phyloP scores from a whole-genome alignment of 148 eudicot species.

The Vaccinium darrowii region DNA sequence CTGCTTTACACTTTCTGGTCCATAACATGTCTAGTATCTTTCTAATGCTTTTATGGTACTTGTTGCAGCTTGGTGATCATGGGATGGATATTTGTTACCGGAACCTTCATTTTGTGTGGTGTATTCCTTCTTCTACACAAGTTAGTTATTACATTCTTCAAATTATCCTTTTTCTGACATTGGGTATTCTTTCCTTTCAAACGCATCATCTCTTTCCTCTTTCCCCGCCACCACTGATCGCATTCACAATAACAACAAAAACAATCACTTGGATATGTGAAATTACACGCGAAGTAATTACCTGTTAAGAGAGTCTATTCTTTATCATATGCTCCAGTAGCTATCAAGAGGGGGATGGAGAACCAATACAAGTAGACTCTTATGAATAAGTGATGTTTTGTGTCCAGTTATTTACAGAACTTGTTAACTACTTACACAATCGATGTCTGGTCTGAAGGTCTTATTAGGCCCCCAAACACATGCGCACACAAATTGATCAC shows the following conservation, averaged over 20 bases:
- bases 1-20: background rate
- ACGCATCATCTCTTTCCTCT: background rate
- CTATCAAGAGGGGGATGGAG: background rate
- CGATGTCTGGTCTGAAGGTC: background rate
- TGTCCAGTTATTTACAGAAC: background rate
- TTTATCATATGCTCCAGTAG: background rate
- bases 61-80: slow-evolving; percentile 71
- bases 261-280: background rate
- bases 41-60: background rate
- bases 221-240: background rate
- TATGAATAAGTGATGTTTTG: background rate
- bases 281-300: background rate
- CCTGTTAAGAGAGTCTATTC: background rate
- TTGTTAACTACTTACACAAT: background rate
- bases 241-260: background rate
- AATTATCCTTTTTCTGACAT: background rate
- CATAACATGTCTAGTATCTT: background rate
- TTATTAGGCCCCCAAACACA: background rate
- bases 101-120: slow-evolving; percentile 80
- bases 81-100: slow-evolving; percentile 83
- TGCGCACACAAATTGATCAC: background rate
- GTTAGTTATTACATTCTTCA: slow-evolving; percentile 40
- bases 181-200: background rate
- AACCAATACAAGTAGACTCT: background rate
- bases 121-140: slow-evolving; percentile 87